Base-by-base conservation (phyloP, 345 rosid species). In the Zanthoxylum bungeanum region DNA sequence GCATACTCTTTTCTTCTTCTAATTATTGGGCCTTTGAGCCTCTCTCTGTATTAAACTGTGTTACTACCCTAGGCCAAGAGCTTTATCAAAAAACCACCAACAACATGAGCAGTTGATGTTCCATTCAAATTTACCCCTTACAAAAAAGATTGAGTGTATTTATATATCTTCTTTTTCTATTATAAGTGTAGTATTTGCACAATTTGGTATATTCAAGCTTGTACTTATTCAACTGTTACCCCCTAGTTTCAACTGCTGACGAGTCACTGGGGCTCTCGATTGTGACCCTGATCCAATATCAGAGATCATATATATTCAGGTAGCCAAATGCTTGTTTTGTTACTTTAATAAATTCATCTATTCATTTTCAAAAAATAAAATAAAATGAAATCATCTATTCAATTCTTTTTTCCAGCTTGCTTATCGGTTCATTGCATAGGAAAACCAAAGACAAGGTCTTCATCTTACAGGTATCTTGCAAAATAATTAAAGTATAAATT, bases 401-500 rank as follows among this genome's bases (percentile, higher is more conserved):
- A 5, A 11, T 30, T 37, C 53, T 25, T 55, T 27, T 39, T 25
- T 14, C 17, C 50, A 42, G 40, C 17, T 24, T 28, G 22, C 4
- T 0, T 27, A 50, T 55, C 68, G 10, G 60, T 28, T 56, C 39
- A 28, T 8, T 42, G 47, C 17, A 14, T 3, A 40, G 47, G 17
- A 42, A 42, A 62, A 3, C 4, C 11, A 27, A 37, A 22, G 64
- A 66, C 72, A 34, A 51, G 33, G 64, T 71, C 69, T 30, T 28
- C 49, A 10, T 42, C 10, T 34, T 64, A n/a, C 39, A 55, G 17
- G 52, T 4, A 56, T 42, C 42, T 31, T 58, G 49, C 50, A 25
- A 10, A 21, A 25, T 7, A 31, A 71, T 44, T 73, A 50, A 68
- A 62, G 44, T 37, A 73, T 47, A 11, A 73, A 28, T 73, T 53